Conservation (phyloP, 805 yeast genomes). For the Grigorovia humatica region DNA sequence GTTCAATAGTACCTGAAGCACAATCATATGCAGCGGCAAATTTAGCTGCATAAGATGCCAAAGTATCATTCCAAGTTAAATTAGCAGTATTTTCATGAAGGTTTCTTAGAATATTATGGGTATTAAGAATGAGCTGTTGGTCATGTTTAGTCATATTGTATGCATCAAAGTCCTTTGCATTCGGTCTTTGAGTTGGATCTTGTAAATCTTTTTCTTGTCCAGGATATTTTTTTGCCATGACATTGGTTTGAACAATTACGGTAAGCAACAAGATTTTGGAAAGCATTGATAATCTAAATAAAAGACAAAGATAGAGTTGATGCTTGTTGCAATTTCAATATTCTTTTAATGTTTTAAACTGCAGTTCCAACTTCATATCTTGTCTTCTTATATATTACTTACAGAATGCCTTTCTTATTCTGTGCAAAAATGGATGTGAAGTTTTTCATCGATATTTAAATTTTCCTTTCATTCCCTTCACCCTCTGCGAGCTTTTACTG, state of each 20-base stretch:
- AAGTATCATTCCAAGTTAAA: slow-evolving; percentile 39
- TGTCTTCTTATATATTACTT: too few relatives aligned
- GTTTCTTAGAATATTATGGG: slow-evolving; percentile 37
- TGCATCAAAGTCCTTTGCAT: background rate
- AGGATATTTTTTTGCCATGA: background rate
- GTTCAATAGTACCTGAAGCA: slow-evolving; percentile 48
- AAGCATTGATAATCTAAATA: background rate
- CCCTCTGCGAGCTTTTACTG: background rate
- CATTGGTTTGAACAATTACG: background rate
- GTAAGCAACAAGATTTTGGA: background rate
- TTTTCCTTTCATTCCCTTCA: background rate
- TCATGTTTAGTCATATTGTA: background rate
- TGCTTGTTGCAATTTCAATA: background rate
- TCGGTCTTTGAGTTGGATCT: slow-evolving; percentile 1
- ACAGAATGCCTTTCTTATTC: too few relatives aligned
- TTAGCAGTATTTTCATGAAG: slow-evolving; percentile 18
- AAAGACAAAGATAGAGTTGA: background rate
- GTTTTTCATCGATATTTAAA: background rate
- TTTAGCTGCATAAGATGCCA: slow-evolving; percentile 39
- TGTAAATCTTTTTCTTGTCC: background rate
- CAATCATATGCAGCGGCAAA: slow-evolving; percentile 42
- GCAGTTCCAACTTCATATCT: too few relatives aligned
- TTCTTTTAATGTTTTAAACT: too few relatives aligned
- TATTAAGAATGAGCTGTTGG: background rate
- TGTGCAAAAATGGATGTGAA: too few relatives aligned